phyloP scores from a whole-genome alignment of 257 asterid species.

The Rubia yunnanensis region DNA sequence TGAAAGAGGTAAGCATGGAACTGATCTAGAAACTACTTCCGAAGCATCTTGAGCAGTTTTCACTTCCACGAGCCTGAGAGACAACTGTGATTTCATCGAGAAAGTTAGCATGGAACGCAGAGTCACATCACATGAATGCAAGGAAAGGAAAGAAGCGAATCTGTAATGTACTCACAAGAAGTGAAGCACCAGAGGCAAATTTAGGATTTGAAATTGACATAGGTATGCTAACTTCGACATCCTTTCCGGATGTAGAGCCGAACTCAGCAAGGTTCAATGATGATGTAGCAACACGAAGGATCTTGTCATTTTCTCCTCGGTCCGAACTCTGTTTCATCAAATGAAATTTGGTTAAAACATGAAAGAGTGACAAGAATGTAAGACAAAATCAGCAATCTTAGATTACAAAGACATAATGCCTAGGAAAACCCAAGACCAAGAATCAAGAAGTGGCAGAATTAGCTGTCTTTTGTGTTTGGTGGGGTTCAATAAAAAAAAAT shows the following conservation, averaged over 20 bases:
- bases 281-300: conserved; percentile 27
- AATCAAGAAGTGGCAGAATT: neutral
- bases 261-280: conserved; percentile 52
- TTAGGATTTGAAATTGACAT: conserved; percentile 18
- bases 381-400: conserved; percentile 3
- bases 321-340: conserved; percentile 30
- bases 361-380: conserved; percentile 3
- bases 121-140: neutral
- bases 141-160: neutral
- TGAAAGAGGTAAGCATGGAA: conserved; percentile 33
- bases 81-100: conserved; percentile 33
- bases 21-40: conserved; percentile 26
- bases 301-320: conserved; percentile 34
- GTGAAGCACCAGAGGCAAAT: conserved; percentile 19
- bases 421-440: conserved; percentile 1
- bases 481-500: neutral
- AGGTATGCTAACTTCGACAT: conserved; percentile 35
- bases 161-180: conserved; percentile 34
- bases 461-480: neutral
- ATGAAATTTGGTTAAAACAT: neutral
- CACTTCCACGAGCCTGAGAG: conserved; percentile 36
- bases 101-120: neutral
- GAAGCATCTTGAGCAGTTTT: conserved; percentile 30
- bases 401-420: conserved; percentile 7
- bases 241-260: conserved; percentile 26